Conservation (phyloP, 2,329 filamentous ascomycete species). For the Botrytis sinoallii region DNA sequence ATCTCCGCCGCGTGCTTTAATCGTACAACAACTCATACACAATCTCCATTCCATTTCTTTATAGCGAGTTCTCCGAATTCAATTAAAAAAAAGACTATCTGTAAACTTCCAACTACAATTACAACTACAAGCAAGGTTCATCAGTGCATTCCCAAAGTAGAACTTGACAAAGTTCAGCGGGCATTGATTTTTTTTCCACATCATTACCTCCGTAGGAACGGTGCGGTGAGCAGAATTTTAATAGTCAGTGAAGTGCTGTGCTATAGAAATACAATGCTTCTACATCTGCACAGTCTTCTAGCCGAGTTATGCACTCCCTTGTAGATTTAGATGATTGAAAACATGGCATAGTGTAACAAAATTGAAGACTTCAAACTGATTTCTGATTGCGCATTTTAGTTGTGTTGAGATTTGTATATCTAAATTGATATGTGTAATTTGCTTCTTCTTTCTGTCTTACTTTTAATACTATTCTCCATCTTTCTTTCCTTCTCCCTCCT, state of each 20-base stretch:
- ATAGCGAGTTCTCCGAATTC: rapidly evolving
- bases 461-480: background rate
- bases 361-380: background rate
- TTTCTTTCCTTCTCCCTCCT: background rate
- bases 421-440: background rate
- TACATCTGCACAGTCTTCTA: rapidly evolving
- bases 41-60: background rate
- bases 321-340: background rate
- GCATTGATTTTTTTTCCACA: rapidly evolving
- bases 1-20: background rate
- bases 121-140: background rate
- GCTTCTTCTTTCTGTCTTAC: background rate
- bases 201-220: background rate
- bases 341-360: background rate
- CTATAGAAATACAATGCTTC: background rate
- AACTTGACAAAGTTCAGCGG: background rate
- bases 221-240: background rate
- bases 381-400: background rate
- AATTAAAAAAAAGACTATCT: background rate
- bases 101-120: background rate
- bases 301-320: background rate
- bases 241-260: background rate
- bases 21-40: background rate
- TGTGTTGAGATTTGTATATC: background rate
- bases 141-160: background rate